Conservation (phyloP, 75 land plant genomes). For the Selaginella tamariscina region DNA sequence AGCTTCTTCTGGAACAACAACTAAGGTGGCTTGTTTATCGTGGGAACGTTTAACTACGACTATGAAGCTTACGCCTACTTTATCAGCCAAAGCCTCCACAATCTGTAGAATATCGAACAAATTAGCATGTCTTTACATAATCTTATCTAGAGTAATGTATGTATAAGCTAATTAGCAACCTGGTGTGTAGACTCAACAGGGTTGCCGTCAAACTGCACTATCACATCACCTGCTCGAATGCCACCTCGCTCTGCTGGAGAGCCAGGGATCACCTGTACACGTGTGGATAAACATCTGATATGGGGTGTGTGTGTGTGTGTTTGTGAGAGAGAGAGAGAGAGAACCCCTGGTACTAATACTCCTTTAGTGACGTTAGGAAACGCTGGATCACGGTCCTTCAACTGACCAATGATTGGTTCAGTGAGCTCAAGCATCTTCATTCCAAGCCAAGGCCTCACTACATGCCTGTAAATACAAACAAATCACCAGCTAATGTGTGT, state of each 20-base stretch:
- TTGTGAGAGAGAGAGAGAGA: background rate
- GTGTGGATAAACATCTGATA: background rate
- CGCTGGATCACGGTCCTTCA: slow-evolving; percentile 56
- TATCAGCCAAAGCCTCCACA: slow-evolving; percentile 60
- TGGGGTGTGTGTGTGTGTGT: background rate
- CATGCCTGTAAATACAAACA: slow-evolving; percentile 51
- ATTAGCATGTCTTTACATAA: background rate
- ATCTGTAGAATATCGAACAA: slow-evolving; percentile 31
- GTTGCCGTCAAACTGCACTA: slow-evolving; percentile 59
- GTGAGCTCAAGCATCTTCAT: slow-evolving; percentile 87
- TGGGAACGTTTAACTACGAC: slow-evolving; percentile 48
- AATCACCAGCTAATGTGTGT: background rate
- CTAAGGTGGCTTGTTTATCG: slow-evolving; percentile 30
- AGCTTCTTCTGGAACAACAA: slow-evolving; percentile 65
- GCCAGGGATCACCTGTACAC: slow-evolving; percentile 70
- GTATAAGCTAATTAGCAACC: slow-evolving; percentile 24
- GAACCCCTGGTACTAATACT: slow-evolving; percentile 71
- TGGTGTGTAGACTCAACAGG: slow-evolving; percentile 48
- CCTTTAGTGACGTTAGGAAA: slow-evolving; percentile 70
- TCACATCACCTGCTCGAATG: slow-evolving; percentile 75
- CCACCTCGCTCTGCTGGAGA: slow-evolving; percentile 86
- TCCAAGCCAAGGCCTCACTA: slow-evolving; percentile 87
- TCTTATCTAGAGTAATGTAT: background rate
- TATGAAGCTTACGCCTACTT: slow-evolving; percentile 46
- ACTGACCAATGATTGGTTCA: slow-evolving; percentile 54